A percentile compares a stretch with the other conserved stretches of the same genome.
Conservation (phyloP, 768 basidiomycete species). For the Pleurotus platypus region DNA sequence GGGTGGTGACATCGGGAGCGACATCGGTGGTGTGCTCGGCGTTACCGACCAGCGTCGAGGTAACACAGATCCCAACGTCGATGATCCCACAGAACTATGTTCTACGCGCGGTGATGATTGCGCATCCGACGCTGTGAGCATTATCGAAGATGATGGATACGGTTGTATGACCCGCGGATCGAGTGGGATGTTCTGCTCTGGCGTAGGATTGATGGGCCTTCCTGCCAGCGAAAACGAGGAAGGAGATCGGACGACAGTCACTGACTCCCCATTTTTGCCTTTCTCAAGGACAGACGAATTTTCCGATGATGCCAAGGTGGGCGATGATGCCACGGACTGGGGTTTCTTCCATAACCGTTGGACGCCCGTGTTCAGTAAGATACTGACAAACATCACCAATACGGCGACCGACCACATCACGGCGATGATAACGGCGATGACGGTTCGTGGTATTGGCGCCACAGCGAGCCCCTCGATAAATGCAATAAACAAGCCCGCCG, state of each 20-base stretch:
- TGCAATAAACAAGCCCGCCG: constrained; percentile 69
- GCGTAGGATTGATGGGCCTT: constrained; percentile 52
- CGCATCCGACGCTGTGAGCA: constrained; percentile 10
- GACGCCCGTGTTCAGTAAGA: constrained; percentile 47
- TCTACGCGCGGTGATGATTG: neutral
- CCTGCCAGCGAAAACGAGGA: constrained; percentile 16
- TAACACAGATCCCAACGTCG: neutral
- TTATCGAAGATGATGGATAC: constrained; percentile 43
- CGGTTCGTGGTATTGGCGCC: constrained; percentile 74
- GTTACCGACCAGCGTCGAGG: constrained; percentile 2
- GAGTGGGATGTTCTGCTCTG: constrained; percentile 37
- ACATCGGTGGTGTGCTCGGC: neutral
- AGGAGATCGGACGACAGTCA: neutral
- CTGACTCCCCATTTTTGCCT: constrained; percentile 16
- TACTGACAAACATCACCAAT: constrained; percentile 66
- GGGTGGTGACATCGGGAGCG: neutral
- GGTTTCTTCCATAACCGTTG: constrained; percentile 21
- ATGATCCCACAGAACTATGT: neutral
- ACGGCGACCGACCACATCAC: constrained; percentile 71
- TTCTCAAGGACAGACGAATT: constrained; percentile 38
- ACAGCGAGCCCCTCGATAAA: constrained; percentile 68
- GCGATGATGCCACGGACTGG: constrained; percentile 9
- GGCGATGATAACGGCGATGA: constrained; percentile 72
- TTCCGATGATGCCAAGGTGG: constrained; percentile 16
- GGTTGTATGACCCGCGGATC: constrained; percentile 39